These are phyloP conservation scores for Pyrrhoderma lamaoense DNA, from an alignment of 1,284 basidiomycete genomes.

Conservation along the genomic window DNA sequence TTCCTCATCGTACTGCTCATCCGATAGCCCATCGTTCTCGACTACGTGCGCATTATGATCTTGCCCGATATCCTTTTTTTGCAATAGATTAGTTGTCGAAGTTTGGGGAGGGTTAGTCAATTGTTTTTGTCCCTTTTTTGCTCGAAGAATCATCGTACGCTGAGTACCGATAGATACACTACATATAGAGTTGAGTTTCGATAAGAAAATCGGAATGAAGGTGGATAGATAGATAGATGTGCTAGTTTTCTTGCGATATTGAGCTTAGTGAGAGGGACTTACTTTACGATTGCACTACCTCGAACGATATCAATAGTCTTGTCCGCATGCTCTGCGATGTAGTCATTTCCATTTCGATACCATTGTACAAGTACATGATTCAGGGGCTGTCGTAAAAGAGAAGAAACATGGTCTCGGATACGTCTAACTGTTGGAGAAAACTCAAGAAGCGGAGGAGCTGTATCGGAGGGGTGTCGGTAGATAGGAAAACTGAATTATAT, in stretches of 20 bases:
- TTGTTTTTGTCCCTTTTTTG: slow-evolving; percentile 50
- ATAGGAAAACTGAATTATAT: slow-evolving; percentile 49
- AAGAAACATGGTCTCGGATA: slow-evolving; percentile 56
- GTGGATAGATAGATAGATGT: background rate
- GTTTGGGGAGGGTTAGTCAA: no score
- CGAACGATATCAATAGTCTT: slow-evolving; percentile 71
- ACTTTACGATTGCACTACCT: slow-evolving; percentile 63
- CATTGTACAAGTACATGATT: slow-evolving; percentile 75
- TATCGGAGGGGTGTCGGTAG: slow-evolving; percentile 72
- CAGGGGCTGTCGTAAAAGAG: slow-evolving; percentile 47
- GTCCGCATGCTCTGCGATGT: slow-evolving; percentile 76
- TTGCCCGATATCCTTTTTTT: no score
- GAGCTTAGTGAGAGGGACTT: background rate
- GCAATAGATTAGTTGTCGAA: no score
- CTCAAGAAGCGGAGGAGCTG: slow-evolving; percentile 53
- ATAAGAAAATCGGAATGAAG: background rate
- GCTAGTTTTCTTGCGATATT: background rate
- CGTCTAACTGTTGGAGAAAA: slow-evolving; percentile 59
- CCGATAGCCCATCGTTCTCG: no score
- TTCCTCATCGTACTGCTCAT: no score
- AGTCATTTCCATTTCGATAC: slow-evolving; percentile 67
- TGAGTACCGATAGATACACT: slow-evolving; percentile 64
- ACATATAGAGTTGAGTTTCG: background rate
- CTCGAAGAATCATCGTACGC: slow-evolving; percentile 59
- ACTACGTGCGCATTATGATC: no score